Evolutionary conservation across 1,284 basidiomycete species (phyloP).

Genomic region (Ustilago shanxiensis): DNA sequence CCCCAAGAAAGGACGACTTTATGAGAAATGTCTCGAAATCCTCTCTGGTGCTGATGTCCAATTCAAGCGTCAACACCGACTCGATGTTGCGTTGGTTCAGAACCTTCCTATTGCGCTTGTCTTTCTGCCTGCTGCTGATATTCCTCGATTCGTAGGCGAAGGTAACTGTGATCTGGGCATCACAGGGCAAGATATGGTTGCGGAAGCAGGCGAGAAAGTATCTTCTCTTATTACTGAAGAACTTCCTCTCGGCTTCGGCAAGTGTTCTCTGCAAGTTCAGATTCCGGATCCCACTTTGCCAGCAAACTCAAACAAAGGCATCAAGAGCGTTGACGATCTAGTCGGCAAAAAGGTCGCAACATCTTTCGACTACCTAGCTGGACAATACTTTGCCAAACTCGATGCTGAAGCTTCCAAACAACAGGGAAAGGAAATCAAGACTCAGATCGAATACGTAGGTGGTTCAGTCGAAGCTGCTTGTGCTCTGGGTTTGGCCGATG

Average conservation of each 20-base stretch:
- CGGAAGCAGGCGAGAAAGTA: constrained; percentile 80
- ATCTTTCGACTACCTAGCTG: constrained; percentile 88
- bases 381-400: constrained; percentile 81
- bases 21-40: constrained; percentile 91
- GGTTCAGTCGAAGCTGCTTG: constrained; percentile 99
- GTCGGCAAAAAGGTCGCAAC: constrained; percentile 94
- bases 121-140: constrained; percentile 96
- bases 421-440: constrained; percentile 70
- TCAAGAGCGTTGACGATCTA: constrained; percentile 82
- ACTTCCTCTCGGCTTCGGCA: constrained; percentile 90
- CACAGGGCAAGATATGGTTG: constrained; percentile 96
- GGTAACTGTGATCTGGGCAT: constrained; percentile 93
- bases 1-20: constrained; percentile 93
- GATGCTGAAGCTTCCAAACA: constrained; percentile 74
- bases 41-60: constrained; percentile 90
- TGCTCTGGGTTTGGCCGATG: constrained; percentile 94
- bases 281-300: constrained; percentile 80
- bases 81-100: constrained; percentile 91
- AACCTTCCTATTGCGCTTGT: constrained; percentile 97
- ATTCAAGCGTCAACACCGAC: constrained; percentile 86
- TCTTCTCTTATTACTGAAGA: constrained; percentile 79
- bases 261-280: constrained; percentile 93
- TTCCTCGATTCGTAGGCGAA: constrained; percentile 97
- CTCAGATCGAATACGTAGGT: constrained; percentile 93
- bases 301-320: constrained; percentile 65